Base-by-base conservation (phyloP, 495 filamentous ascomycete genomes). In the Monascus purpureus region DNA sequence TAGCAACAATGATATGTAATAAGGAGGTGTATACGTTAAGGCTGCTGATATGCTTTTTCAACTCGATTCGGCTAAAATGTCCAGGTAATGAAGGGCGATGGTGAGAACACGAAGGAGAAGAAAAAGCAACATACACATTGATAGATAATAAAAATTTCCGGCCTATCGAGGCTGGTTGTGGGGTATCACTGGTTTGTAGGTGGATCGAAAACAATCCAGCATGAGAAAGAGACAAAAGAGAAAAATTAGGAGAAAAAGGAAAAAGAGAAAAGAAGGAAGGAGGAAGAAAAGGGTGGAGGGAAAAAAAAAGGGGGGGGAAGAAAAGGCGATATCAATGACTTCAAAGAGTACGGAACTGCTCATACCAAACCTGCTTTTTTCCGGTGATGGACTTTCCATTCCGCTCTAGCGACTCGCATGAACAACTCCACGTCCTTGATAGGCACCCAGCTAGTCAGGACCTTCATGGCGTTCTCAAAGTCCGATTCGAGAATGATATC, bases 391-490 rank as follows among this genome's bases (percentile, higher is more conserved):
- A 74, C 61, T 56, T 80, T 90, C 76, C 82, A 97, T 61, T 95
- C 90, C 12, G 82, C 72, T 47, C 82, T 76, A n/a, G 84, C 75
- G 13, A 99, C 87, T 38, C 79, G 77, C 84, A 99, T 93, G 42
- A 99, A 67, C 22, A 93, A 50, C 48, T 99, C 90, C 52, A 92
- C 82, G 39, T 96, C 92, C 56, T 81, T 82, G 43, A 99, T 80
- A 8, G 92, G 92, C 23, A 99, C 77, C 80, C 83, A 95, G 35
- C 80, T 83, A 24, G 90, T 99, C 37, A 99, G 70, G 16, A 90
- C 81, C 57, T 95, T 95, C 90, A 99, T 99, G 9, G 79, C 77
- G 45, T 93, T 92, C 54, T 99, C 90, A 46, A 99, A 99, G 44
- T 96, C 90, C 4, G 80, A 82, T 40, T 93, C 86, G 1, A 99